Conservation (phyloP, 1,284 basidiomycete species). For the Boletus mariae region DNA sequence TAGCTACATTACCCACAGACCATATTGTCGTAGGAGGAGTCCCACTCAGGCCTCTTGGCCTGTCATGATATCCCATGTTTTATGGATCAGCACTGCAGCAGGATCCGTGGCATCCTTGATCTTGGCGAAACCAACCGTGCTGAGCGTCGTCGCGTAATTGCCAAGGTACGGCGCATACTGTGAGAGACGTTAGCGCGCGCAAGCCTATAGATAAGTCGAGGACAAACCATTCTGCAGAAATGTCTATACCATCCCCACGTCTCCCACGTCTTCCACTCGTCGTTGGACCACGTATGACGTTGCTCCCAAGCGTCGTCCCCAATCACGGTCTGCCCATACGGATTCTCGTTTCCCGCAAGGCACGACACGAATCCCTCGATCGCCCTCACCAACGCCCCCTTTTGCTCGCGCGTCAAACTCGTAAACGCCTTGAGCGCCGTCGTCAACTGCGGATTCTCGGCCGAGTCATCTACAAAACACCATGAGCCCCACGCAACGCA, state of each 20-base stretch:
- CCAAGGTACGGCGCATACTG: slow-evolving; percentile 76
- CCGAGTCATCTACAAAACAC: slow-evolving; percentile 41
- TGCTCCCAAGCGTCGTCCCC: slow-evolving; percentile 64
- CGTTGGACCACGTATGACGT: slow-evolving; percentile 62
- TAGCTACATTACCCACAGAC: slow-evolving; percentile 1
- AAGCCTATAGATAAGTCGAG: neutral
- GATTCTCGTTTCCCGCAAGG: slow-evolving; percentile 38
- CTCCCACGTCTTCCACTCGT: slow-evolving; percentile 79
- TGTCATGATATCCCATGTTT: slow-evolving; percentile 66
- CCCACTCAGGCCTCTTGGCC: slow-evolving; percentile 44
- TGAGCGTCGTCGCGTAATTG: slow-evolving; percentile 63
- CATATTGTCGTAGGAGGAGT: neutral
- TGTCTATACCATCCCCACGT: slow-evolving; percentile 87
- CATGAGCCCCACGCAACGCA: neutral
- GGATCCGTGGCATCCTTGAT: slow-evolving; percentile 55
- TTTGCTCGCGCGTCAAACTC: slow-evolving; percentile 71
- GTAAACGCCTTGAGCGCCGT: slow-evolving; percentile 71
- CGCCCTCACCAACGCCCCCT: slow-evolving; percentile 59
- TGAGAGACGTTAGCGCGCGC: neutral
- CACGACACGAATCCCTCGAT: slow-evolving; percentile 69
- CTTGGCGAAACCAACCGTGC: slow-evolving; percentile 59
- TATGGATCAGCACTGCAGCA: slow-evolving; percentile 55
- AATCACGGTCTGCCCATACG: slow-evolving; percentile 43
- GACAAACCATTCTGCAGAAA: slow-evolving; percentile 71
- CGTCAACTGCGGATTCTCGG: slow-evolving; percentile 63